Conservation (phyloP, 2,329 filamentous ascomycete genomes). For the Tricladium varicosporioides region DNA sequence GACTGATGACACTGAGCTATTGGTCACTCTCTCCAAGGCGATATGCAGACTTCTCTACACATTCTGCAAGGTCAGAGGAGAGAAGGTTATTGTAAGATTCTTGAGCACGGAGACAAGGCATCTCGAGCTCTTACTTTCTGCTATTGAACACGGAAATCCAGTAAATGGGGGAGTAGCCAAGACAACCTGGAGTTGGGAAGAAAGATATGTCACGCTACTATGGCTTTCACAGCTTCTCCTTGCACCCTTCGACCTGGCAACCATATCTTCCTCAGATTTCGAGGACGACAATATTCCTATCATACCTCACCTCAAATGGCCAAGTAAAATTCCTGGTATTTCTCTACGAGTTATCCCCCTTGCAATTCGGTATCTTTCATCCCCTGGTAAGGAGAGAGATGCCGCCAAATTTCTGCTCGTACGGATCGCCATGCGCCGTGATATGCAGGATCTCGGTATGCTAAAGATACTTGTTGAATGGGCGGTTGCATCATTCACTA, state of each 20-base stretch:
- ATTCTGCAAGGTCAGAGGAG: constrained; percentile 90
- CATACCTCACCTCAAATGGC: constrained; percentile 53
- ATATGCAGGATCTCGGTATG: constrained; percentile 80
- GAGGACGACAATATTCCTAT: constrained; percentile 44
- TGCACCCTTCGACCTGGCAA: constrained; percentile 85
- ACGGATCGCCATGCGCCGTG: constrained; percentile 74
- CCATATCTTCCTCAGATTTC: constrained; percentile 67
- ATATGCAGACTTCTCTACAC: constrained; percentile 81
- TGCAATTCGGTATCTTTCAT: constrained; percentile 68
- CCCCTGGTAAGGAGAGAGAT: constrained; percentile 82
- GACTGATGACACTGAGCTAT: constrained; percentile 23
- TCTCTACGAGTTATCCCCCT: constrained; percentile 68
- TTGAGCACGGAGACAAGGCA: constrained; percentile 86
- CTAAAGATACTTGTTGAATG: constrained; percentile 67
- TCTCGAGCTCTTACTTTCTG: constrained; percentile 74
- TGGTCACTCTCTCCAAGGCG: constrained; percentile 48
- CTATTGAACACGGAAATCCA: constrained; percentile 57
- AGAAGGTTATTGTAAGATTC: constrained; percentile 89
- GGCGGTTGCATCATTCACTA: constrained; percentile 61
- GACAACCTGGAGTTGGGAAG: constrained; percentile 70
- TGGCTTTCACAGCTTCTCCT: constrained; percentile 84
- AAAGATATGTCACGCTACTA: constrained; percentile 80
- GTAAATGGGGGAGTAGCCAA: constrained; percentile 16
- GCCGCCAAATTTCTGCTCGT: constrained; percentile 83
- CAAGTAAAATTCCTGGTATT: constrained; percentile 64